Conservation (phyloP, 768 basidiomycete species). For the Phylloporus scabripes region DNA sequence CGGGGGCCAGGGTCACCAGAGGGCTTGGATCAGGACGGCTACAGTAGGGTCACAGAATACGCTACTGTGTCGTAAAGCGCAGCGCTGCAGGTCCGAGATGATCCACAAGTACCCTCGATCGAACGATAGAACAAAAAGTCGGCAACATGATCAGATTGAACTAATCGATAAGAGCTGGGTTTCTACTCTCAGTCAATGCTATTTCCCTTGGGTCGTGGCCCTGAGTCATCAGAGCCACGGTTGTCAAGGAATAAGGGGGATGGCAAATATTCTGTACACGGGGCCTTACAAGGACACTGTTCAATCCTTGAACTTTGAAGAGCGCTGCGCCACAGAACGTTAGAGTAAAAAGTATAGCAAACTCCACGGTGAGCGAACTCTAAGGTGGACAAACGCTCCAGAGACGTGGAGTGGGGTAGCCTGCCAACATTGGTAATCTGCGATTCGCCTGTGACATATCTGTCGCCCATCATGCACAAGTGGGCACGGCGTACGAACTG, state of each 20-base stretch:
- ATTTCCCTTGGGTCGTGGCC: neutral
- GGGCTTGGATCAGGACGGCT: neutral
- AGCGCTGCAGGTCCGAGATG: too few relatives aligned
- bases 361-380: neutral
- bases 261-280: too few relatives aligned
- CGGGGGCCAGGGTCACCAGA: slow-evolving; percentile 9
- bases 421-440: neutral
- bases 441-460: neutral
- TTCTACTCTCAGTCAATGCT: neutral
- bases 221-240: neutral
- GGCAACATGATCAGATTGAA: neutral
- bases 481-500: neutral
- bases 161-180: neutral
- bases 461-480: neutral
- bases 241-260: neutral
- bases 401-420: neutral
- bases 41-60: too few relatives aligned
- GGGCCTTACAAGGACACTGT: too few relatives aligned
- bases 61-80: too few relatives aligned
- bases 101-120: too few relatives aligned
- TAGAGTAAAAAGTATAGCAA: neutral
- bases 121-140: neutral
- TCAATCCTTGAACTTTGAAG: neutral
- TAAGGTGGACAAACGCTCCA: neutral
- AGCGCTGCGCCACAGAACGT: neutral